These are phyloP conservation scores for Yarrowia sp. DNA, from an alignment of 805 yeast species.

Conservation along the genomic window DNA sequence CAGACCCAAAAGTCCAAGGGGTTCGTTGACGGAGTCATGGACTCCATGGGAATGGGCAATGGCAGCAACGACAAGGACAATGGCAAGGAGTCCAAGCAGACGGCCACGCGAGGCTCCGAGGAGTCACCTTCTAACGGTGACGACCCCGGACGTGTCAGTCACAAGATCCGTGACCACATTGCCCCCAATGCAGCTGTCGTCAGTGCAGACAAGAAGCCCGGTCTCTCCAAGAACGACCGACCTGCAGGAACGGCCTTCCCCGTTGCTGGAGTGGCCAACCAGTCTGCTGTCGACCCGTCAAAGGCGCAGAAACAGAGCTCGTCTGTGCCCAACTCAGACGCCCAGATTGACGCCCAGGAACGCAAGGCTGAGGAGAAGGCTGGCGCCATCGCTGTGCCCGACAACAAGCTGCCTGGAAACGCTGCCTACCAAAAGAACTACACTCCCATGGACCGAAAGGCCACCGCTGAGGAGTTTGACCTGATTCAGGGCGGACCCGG, in stretches of 20 bases:
- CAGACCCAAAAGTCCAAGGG: slow-evolving; percentile 11
- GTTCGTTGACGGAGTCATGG: slow-evolving; percentile 2
- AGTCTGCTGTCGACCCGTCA: slow-evolving; percentile 33
- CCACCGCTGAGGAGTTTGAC: slow-evolving; percentile 13
- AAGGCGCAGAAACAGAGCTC: background rate
- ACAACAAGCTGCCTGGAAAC: slow-evolving; percentile 16
- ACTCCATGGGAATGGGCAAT: background rate
- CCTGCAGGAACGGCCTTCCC: slow-evolving; percentile 38
- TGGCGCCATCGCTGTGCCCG: slow-evolving; percentile 20
- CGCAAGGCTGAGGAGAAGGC: slow-evolving; percentile 13
- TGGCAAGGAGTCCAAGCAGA: background rate
- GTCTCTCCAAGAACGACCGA: slow-evolving; percentile 31
- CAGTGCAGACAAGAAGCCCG: slow-evolving; percentile 35
- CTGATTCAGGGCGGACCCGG: slow-evolving; percentile 4
- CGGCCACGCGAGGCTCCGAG: background rate
- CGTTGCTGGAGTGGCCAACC: slow-evolving; percentile 35
- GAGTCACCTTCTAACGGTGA: slow-evolving; percentile 23
- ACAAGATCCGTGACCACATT: slow-evolving; percentile 17
- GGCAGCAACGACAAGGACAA: background rate
- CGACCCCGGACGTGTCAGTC: slow-evolving; percentile 10
- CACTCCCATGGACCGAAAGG: slow-evolving; percentile 21
- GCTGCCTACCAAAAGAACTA: slow-evolving; percentile 5
- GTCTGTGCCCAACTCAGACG: background rate
- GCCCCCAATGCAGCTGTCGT: slow-evolving; percentile 35
- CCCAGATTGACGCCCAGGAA: background rate